Evolutionary conservation across 768 basidiomycete species (phyloP), one percentile per base, ranked within the genome.

Genomic region (Trametes cinnabarina): DNA sequence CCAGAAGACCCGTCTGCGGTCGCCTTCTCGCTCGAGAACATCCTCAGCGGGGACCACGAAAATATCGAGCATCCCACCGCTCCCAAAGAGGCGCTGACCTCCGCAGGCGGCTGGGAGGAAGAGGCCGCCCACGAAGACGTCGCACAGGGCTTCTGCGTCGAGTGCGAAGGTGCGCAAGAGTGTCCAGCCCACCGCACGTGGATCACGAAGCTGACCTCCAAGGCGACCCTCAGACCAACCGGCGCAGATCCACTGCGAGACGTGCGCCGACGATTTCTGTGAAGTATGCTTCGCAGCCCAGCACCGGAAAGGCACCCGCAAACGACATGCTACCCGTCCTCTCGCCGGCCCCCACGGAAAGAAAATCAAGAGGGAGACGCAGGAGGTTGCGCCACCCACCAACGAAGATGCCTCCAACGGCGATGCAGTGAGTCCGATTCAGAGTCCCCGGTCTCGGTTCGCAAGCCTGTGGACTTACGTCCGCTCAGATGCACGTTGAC

Each of bases 251-350:
- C 71, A 76, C 49, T 94, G 92, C 66, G 83, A 87, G 66, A 79
- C 80, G 11, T 94, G 92, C 68, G 73, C 67, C 3, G 92, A 93
- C 67, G 71, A 77, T 19, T 93, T 85, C 66, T 93, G 92, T 59
- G 87, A 92, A 67, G 92, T 94, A 22, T 94, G 92, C 77, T 94
- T 88, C 69, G 82, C 87, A 10, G 82, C 91, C 0, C 90, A 90
- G 67, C 92, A 94, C 70, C 77, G 91, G 46, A 94, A 93, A 65
- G 92, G 92, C 8, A 78, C 85, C 2, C 79, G 92, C 47, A 91
- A 86, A 70, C 71, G 69, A 35, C 92, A 93, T 68, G 67, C 71
- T 6, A 74, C 76, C 14, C 86, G 79, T 62, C 74, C 82, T 37
- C 64, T 90, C 32, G 61, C 66, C 8, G 53, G 56, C 3, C 60